Evolutionary conservation across 768 basidiomycete species (phyloP), one percentile per base, ranked within the genome.

Genomic region (Russula sp.): DNA sequence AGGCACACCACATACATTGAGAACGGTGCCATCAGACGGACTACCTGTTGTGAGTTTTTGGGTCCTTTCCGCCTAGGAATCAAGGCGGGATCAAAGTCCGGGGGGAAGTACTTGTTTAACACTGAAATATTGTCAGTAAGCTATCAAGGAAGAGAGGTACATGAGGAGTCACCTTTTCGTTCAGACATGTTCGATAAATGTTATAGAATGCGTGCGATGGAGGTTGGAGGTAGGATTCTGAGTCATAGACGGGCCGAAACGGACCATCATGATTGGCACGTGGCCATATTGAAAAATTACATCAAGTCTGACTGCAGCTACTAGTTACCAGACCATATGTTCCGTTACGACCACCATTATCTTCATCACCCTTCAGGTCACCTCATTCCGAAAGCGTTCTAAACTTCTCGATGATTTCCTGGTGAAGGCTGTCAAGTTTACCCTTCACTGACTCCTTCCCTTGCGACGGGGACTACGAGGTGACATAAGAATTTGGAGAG

Each of bases 21-120:
- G 73, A 98, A 99, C 0, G 97, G 97, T 3, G 97, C 96, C 97
- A 99, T 99, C 52, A 99, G 82, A 80, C 96, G 91, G 61, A 99
- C 93, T 61, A 95, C 90, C 77, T 97, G 93, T 71, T 99, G 97
- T 14, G 90, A 89, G 74, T 96, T 95, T 81, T 90, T 93, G 59
- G 91, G 88, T 65, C 86, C 83, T 73, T 88, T 93, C 69, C 94
- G 78, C 65, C 96, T 82, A 29, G 92, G 92, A 73, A 98, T 98
- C 75, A 97, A 88, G 67, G 90, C 87, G 60, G 96, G 96, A 77
- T 98, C 96, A 75, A 98, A 98, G 75, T 98, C 95, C 76, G 96
- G 95, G 54, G 95, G 95, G 71, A 93, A 93, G 77, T 93, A 94
- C 75, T 93, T 94, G 82, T 96, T 95, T 68, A 94, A 79, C 53